phyloP scores from a whole-genome alignment of 2,329 filamentous ascomycete species.

The Paraconiothyrium brasiliense region DNA sequence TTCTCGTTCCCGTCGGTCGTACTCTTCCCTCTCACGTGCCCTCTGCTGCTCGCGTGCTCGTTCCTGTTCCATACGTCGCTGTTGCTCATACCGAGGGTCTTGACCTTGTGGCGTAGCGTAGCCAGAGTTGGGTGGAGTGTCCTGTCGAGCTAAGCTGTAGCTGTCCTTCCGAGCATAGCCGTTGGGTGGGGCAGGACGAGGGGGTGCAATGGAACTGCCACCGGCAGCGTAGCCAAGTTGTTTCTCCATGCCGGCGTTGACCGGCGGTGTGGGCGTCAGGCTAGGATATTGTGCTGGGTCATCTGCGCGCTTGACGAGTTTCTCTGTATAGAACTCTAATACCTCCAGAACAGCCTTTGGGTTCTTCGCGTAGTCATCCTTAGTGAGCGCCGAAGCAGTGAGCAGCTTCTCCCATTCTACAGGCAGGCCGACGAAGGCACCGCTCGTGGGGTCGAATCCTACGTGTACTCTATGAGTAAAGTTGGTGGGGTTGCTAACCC shows the following conservation, averaged over 20 bases:
- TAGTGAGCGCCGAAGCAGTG: slow-evolving; percentile 95
- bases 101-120: slow-evolving; percentile 45
- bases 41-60: slow-evolving; percentile 53
- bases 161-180: slow-evolving; percentile 56
- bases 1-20: slow-evolving; percentile 63
- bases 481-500: slow-evolving; percentile 97
- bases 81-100: slow-evolving; percentile 42
- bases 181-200: slow-evolving; percentile 56
- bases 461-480: slow-evolving; percentile 98
- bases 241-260: slow-evolving; percentile 56
- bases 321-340: slow-evolving; percentile 85
- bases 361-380: slow-evolving; percentile 98
- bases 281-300: slow-evolving; percentile 75
- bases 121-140: slow-evolving; percentile 42
- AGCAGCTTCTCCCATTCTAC: slow-evolving; percentile 97
- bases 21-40: slow-evolving; percentile 52
- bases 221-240: slow-evolving; percentile 57
- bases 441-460: slow-evolving; percentile 93
- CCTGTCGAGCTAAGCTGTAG: slow-evolving; percentile 49
- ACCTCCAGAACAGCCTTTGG: slow-evolving; percentile 77
- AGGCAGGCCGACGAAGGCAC: slow-evolving; percentile 92
- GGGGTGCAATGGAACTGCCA: slow-evolving; percentile 59
- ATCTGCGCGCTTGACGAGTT: slow-evolving; percentile 75
- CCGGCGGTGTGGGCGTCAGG: slow-evolving; percentile 73
- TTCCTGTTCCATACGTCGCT: slow-evolving; percentile 50